A percentile compares a stretch with the other conserved stretches of the same genome.
Conservation (phyloP, 1,139 yeast genomes). For the Yamadazyma pseudoaaseri region DNA sequence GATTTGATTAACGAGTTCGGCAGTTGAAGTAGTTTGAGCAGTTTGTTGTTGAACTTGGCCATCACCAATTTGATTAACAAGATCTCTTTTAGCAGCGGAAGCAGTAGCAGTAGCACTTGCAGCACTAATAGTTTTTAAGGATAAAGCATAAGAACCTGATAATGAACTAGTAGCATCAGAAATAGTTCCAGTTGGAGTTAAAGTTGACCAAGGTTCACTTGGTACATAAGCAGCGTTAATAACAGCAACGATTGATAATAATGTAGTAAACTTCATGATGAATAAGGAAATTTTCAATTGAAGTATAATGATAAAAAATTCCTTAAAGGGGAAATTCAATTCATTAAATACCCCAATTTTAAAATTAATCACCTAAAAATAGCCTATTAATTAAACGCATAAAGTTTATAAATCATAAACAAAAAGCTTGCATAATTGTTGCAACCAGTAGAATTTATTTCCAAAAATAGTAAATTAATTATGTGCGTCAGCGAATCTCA, state of each 20-base stretch:
- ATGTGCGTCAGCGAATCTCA: conserved; percentile 9
- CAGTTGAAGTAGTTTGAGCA: conserved; percentile 25
- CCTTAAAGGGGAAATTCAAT: conserved; percentile 9
- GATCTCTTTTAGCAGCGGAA: conserved; percentile 17
- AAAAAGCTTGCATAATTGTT: conserved; percentile 3
- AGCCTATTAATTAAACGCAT: neutral
- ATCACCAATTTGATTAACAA: conserved; percentile 30
- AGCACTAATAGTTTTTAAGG: conserved; percentile 20
- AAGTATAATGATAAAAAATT: too few relatives aligned
- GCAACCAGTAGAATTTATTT: conserved; percentile 8
- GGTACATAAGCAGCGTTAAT: conserved; percentile 23
- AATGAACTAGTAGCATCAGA: conserved; percentile 19
- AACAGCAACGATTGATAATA: conserved; percentile 10
- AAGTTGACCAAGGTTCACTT: conserved; percentile 23
- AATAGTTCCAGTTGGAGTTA: conserved; percentile 33
- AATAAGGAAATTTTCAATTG: conserved; percentile 1
- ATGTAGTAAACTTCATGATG: conserved; percentile 11
- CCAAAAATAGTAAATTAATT: conserved; percentile 14
- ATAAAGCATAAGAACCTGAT: conserved; percentile 18
- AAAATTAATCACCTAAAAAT: conserved; percentile 3
- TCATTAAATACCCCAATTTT: conserved; percentile 5
- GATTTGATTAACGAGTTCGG: conserved; percentile 28
- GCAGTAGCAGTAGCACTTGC: conserved; percentile 24
- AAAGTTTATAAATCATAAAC: neutral
- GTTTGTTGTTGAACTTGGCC: conserved; percentile 41